A percentile compares a stretch with the other conserved stretches of the same genome.
These are phyloP conservation scores for Toxicodendron radicans DNA, from an alignment of 345 rosid genomes.

Conservation along the genomic window DNA sequence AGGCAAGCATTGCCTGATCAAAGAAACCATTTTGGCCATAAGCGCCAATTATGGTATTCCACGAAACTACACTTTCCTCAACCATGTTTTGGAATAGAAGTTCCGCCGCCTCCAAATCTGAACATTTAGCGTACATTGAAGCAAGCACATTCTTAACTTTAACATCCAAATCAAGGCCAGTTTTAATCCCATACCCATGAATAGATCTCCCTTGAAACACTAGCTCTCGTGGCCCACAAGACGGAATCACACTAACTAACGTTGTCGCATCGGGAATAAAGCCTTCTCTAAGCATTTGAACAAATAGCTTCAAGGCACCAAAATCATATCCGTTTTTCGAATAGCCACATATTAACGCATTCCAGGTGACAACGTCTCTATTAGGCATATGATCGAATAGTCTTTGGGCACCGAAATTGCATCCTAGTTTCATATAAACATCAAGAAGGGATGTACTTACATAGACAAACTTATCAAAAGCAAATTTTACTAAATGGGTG, in stretches of 20 bases:
- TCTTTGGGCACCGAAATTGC: constrained; percentile 33
- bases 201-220: constrained; percentile 59
- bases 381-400: constrained; percentile 67
- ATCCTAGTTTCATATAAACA: constrained; percentile 45
- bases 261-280: constrained; percentile 51
- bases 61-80: constrained; percentile 60
- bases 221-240: constrained; percentile 51
- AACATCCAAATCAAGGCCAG: constrained; percentile 54
- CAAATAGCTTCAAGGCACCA: constrained; percentile 46
- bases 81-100: constrained; percentile 50
- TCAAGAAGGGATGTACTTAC: constrained; percentile 59
- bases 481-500: constrained; percentile 55
- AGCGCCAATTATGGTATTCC: constrained; percentile 82
- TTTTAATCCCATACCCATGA: constrained; percentile 58
- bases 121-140: constrained; percentile 65
- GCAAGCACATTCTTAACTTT: constrained; percentile 56
- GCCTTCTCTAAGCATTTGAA: constrained; percentile 59
- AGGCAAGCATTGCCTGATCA: constrained; percentile 47
- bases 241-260: constrained; percentile 60
- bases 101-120: constrained; percentile 54
- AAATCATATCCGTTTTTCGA: constrained; percentile 54
- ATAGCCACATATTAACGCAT: constrained; percentile 73
- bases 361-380: constrained; percentile 76
- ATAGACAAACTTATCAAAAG: constrained; percentile 48
- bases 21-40: constrained; percentile 58